Base-by-base conservation (phyloP, 371 early-diverging fungal species). In the Mortierella sp. region DNA sequence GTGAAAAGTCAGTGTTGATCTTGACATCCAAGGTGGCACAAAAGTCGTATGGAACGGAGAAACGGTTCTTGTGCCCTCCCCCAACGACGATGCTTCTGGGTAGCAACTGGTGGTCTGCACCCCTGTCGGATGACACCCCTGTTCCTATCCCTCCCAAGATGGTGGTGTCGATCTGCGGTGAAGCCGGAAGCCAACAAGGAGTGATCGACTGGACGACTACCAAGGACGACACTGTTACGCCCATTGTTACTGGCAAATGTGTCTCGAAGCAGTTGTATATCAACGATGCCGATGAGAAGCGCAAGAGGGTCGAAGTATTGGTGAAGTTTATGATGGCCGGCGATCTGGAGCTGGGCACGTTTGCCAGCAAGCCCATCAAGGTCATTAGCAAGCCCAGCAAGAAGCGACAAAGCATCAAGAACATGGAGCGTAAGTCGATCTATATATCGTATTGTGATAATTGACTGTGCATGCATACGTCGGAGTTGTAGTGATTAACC, bases 351-450 rank as follows among this genome's bases (percentile, higher is more conserved):
- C 80, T 95, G 12, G 94, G 94, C 43, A 93, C 93, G 6, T 93
- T 96, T 81, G 90, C 91, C 49, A 94, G 95, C 73, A 94, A 93
- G 75, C 92, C 95, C 8, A 95, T 96, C 82, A 96, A 96, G 82
- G 96, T 96, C n/a, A 96, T 96, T 75, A 93, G 93, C 87, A 96
- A 96, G 84, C 96, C 96, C 1, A 94, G 94, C 78, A 96, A 96
- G 88, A 96, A 96, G 88, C 89, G 95, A 58, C 97, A 94, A 85
- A 96, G 95, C 83, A 93, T 92, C 41, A 95, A 95, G 87, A 97
- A 97, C 83, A 95, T 95, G 89, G 96, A 96, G 77, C 87, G 91
- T 90, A 90, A 90, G 91, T 83, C 32, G 63, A 6, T 32, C 18
- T 35, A 18, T 35, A 12, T 55, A 24, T 43, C 56, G 55, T 65